Conservation (phyloP, 345 rosid species). For the Murraya paniculata region DNA sequence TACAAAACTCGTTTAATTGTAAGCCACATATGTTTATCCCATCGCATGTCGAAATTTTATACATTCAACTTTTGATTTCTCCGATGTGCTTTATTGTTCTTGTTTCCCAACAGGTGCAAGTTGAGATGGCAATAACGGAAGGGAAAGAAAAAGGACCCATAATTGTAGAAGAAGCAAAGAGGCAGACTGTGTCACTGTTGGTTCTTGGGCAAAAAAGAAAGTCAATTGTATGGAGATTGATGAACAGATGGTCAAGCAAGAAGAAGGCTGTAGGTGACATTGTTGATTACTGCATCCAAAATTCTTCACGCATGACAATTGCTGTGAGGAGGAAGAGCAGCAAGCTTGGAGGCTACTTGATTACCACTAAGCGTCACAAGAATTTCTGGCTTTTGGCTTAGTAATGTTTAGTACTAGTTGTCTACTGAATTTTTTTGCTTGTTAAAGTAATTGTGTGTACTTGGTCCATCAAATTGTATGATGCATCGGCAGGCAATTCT, state of each 20-base stretch:
- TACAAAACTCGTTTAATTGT: background rate
- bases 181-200: slow-evolving; percentile 53
- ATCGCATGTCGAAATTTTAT: too few species aligned
- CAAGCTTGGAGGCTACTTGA: slow-evolving; percentile 78
- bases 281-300: slow-evolving; percentile 73
- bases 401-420: background rate
- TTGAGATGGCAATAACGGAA: slow-evolving; percentile 51
- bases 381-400: slow-evolving; percentile 94
- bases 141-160: slow-evolving; percentile 67
- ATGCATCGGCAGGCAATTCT: too few species aligned
- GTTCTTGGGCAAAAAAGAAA: slow-evolving; percentile 72
- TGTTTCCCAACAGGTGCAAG: slow-evolving; percentile 41
- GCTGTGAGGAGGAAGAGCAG: slow-evolving; percentile 79
- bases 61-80: background rate
- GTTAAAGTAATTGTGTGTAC: background rate
- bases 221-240: slow-evolving; percentile 53
- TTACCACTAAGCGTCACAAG: slow-evolving; percentile 87
- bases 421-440: too few species aligned
- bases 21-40: background rate
- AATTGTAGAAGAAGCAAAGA: slow-evolving; percentile 80
- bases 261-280: slow-evolving; percentile 25
- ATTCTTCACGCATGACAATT: slow-evolving; percentile 81
- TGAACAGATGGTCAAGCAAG: slow-evolving; percentile 52
- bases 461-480: background rate
- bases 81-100: background rate